Base-by-base conservation (phyloP, 1,139 yeast species). In the Yamadazyma diddensiae region DNA sequence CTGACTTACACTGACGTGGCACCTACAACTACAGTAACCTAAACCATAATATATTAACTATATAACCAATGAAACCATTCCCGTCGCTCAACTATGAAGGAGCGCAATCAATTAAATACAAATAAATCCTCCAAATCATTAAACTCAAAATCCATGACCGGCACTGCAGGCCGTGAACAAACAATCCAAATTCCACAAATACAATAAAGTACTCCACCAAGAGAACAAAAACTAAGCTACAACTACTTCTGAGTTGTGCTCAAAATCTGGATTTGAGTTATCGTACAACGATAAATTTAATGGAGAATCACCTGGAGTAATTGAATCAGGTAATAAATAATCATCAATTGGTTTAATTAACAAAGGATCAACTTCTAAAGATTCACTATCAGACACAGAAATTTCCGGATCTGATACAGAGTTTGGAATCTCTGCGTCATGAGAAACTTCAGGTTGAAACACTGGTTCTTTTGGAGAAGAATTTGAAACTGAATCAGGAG, bases 191-290 rank as follows among this genome's bases (percentile, higher is more conserved):
- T 22, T 22, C 30, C 18, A 31, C 31, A 29, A 35, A 27, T 22
- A 26, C 31, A 29, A 16, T 16, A 10, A 28, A 21, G 29, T 13
- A 22, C 30, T 21, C 31, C 35, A 32, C 35, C 31, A 14, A 15
- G 6, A 24, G 10, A 8, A 5, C 4, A n/a, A 17, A 16, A 6
- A 10, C 10, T 22, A 21, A 8, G 14, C 26, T 69, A 67, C 69
- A 68, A 66, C 65, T 58, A 55, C 73, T 67, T 65, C 74, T 59
- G 73, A 65, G 68, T 65, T 66, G 66, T 67, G 73, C 73, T 63
- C 73, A 70, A 65, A 53, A 57, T 63, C 71, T 56, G 58, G 11
- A 10, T 22, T 57, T 29, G 24, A 25, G 29, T 19, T 21, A 23
- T 21, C 24, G 16, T 30, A 15, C 16, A 28, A 16, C 17, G 21